Evolutionary conservation across 495 filamentous ascomycete genomes (phyloP).

Genomic region (Penicillium mononematosum): DNA sequence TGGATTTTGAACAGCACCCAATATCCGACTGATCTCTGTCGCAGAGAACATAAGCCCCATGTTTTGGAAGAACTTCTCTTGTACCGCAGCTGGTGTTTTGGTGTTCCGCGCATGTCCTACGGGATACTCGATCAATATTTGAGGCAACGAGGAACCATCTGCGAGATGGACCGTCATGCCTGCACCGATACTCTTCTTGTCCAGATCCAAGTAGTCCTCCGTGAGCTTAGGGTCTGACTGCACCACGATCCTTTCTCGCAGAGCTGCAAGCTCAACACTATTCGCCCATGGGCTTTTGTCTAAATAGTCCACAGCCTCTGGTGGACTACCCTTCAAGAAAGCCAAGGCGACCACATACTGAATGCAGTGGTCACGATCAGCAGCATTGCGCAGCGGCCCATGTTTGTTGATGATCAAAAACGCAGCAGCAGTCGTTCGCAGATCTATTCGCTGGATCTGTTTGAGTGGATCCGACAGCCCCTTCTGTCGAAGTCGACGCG

Average conservation of each 20-base stretch:
- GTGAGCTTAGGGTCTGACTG: constrained; percentile 33
- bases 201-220: constrained; percentile 34
- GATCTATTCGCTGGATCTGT: constrained; percentile 29
- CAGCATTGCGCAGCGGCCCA: constrained; percentile 37
- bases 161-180: constrained; percentile 27
- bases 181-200: constrained; percentile 27
- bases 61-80: constrained; percentile 77
- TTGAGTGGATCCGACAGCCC: constrained; percentile 12
- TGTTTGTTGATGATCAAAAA: constrained; percentile 43
- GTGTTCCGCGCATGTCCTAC: constrained; percentile 73
- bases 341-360: constrained; percentile 42
- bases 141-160: constrained; percentile 53
- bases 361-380: constrained; percentile 50
- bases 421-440: constrained; percentile 39
- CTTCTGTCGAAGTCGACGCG: constrained; percentile 8
- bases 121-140: constrained; percentile 82
- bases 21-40: constrained; percentile 61
- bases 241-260: constrained; percentile 35
- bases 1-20: constrained; percentile 56
- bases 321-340: constrained; percentile 35
- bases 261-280: constrained; percentile 19
- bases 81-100: constrained; percentile 72
- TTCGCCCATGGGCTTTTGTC: constrained; percentile 38
- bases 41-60: constrained; percentile 64
- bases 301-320: constrained; percentile 36